Base-by-base conservation (phyloP, 345 rosid genomes). In the Luvunga scandens region DNA sequence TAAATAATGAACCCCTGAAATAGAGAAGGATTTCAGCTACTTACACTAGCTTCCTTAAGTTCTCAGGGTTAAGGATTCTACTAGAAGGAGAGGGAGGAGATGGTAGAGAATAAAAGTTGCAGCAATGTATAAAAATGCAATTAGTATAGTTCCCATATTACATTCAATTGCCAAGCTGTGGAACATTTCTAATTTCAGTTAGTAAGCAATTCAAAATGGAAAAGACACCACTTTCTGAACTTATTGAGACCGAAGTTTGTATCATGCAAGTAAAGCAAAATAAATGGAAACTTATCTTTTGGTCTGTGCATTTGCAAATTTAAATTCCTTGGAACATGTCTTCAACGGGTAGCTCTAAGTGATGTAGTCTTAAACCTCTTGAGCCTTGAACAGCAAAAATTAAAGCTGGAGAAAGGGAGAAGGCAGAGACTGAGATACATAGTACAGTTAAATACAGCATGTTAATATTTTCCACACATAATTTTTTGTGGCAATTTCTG, bases 241-340 rank as follows among this genome's bases (percentile, higher is more conserved):
- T 18, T 24, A 25, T 27, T 74, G 27, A 6, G 39, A 74, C 31
- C 5, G 0, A 75, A 75, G 64, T 75, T 21, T n/a, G 30, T 4
- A n/a, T 21, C 48, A 65, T 22, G 53, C 65, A 28, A 65, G 61
- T 24, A 31, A 21, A 65, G 63, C 24, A 31, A 66, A 75, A 22
- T 30, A 48, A 30, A 64, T 21, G 59, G 56, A 71, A 71, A 71
- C 79, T 71, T 84, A 76, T 38, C 77, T 60, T 76, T 13, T 18
- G 57, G 28, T 42, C 63, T 75, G 76, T 24, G 69, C 34, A 38
- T 61, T 28, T 53, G 59, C 55, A 66, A 19, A 57, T 25, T 67
- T 73, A 31, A n/a, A 18, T 34, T 55, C 61, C 57, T 73, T 48
- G 30, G 48, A 39, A 36, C 55, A 28, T 14, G 10, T 28, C 45